These are phyloP conservation scores for Dothideomycetes sp. DNA, from an alignment of 2,329 filamentous ascomycete genomes.

Conservation along the genomic window DNA sequence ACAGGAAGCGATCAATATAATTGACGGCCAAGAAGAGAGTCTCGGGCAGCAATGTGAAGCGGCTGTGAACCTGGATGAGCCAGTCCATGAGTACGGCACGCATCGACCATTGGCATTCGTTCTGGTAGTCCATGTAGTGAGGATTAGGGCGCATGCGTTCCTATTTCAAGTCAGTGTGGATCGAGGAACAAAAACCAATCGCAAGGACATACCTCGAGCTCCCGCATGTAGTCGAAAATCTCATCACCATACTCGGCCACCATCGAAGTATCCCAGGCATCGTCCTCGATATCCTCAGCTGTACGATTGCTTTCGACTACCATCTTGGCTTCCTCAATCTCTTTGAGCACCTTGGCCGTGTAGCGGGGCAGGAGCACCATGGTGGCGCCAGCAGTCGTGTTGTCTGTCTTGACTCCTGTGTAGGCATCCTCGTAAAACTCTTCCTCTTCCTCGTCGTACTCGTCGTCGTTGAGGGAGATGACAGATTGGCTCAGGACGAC, in stretches of 20 bases:
- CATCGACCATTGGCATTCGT: conserved; percentile 99
- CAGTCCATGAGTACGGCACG: conserved; percentile 94
- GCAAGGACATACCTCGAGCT: conserved; percentile 62
- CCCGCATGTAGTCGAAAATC: conserved; percentile 85
- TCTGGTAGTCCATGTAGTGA: conserved; percentile 93
- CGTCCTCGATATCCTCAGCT: conserved; percentile 73
- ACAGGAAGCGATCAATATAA: conserved; percentile 94
- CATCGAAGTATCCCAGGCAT: conserved; percentile 92
- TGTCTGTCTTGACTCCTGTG: conserved; percentile 68
- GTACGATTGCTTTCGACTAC: conserved; percentile 59
- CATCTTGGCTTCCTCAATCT: conserved; percentile 59
- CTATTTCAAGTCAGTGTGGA: conserved; percentile 28
- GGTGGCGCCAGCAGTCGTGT: conserved; percentile 56
- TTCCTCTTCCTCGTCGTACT: conserved; percentile 64
- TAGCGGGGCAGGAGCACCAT: conserved; percentile 64
- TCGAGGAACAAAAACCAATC: not conserved
- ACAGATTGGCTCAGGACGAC: conserved; percentile 4
- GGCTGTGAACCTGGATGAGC: conserved; percentile 90
- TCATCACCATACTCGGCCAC: conserved; percentile 94
- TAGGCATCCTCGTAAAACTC: conserved; percentile 63
- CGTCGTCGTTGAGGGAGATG: conserved; percentile 24
- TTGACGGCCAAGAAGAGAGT: conserved; percentile 93
- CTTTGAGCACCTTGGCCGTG: conserved; percentile 58
- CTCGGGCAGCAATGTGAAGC: conserved; percentile 85
- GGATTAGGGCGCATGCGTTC: conserved; percentile 76